A percentile compares a stretch with the other conserved stretches of the same genome.
Evolutionary conservation across 2,329 filamentous ascomycete genomes (phyloP).

Genomic region (Cladophialophora bantiana): DNA sequence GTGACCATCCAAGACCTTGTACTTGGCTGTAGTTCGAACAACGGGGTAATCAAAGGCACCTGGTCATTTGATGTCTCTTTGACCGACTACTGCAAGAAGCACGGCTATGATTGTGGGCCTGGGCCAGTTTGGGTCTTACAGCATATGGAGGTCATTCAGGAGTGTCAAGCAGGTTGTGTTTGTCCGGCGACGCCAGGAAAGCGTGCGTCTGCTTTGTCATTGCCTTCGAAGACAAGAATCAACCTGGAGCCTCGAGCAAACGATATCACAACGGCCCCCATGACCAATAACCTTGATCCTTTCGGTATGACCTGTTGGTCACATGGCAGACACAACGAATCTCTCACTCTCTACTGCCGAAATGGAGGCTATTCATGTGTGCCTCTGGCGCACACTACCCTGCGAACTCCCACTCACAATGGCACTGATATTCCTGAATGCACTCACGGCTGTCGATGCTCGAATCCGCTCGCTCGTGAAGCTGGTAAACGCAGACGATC

Average conservation of each 20-base stretch:
- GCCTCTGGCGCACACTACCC: background rate
- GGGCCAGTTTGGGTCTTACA: slow-evolving; percentile 2
- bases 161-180: background rate
- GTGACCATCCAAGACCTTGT: slow-evolving; percentile 1
- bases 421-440: slow-evolving; percentile 1
- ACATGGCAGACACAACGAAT: slow-evolving; percentile 6
- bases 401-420: slow-evolving; percentile 7
- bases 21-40: background rate
- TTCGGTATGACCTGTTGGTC: slow-evolving; percentile 7
- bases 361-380: slow-evolving; percentile 14
- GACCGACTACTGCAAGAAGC: slow-evolving; percentile 8
- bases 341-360: slow-evolving; percentile 13
- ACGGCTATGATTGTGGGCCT: background rate
- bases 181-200: background rate
- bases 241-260: background rate
- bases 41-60: background rate
- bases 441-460: slow-evolving; percentile 6
- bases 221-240: background rate
- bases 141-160: background rate
- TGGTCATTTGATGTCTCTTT: background rate
- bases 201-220: background rate
- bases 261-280: background rate
- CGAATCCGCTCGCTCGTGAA: slow-evolving; percentile 5
- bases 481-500: no score
- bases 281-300: background rate